Evolutionary conservation across 164 flowering plant species (phyloP), one percentile per base, ranked within the genome.

Genomic region (Sextonia rubra): DNA sequence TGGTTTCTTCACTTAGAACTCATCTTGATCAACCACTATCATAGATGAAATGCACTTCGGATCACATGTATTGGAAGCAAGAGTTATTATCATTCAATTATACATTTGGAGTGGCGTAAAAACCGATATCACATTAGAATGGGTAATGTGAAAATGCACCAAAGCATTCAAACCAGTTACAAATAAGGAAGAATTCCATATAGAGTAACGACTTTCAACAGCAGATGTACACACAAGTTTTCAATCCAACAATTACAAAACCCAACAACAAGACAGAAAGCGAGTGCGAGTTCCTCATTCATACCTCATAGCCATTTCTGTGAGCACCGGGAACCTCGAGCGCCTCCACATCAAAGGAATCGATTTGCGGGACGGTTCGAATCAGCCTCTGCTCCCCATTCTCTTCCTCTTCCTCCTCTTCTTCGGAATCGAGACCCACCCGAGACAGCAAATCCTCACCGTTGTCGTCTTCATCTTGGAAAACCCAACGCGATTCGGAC

Each of bases 311-410:
- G 5, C 91, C 97, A 64, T 77, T 83, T 68, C 93, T 80, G 23
- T 80, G 88, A 37, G 90, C 94, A 0, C 98, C 93, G 14, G 97
- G 97, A 69, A 94, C 83, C 72, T 94, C 99, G 7, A 91, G 92
- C 3, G 97, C 98, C 74, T 94, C 99, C 8, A 92, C 97, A 78
- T 92, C 99, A 71, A 94, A 94, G 12, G 99, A 94, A 82, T 94
- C 98, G 12, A 94, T 77, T 27, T 91, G 78, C 1, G 97, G 99
- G 2, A 97, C 97, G 4, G 99, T 94, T 8, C 99, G 86, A 73
- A 94, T 87, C 87, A 94, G 76, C 37, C 83, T 80, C 79, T 87
- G 94, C 80, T 83, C 90, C 11, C 62, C 83, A 77, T 70, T 83
- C 47, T 88, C 91, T 4, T 91, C 97, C 2, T 87, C 91, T 14